Evolutionary conservation across 2,329 filamentous ascomycete genomes (phyloP).

Genomic region (Myriangium duriaei): DNA sequence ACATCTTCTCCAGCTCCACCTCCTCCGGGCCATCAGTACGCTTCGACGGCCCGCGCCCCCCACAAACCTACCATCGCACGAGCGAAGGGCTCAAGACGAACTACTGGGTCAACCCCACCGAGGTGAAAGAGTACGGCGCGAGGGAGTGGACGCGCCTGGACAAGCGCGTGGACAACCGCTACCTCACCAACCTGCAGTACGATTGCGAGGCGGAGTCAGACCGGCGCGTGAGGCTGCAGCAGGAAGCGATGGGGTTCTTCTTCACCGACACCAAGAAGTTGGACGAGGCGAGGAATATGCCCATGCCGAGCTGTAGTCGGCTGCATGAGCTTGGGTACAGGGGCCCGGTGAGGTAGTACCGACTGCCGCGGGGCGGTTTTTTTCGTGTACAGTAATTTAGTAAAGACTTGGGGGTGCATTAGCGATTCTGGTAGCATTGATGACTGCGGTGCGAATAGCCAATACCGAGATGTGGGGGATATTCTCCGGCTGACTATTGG

Average conservation of each 20-base stretch:
- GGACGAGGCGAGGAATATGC: slow-evolving; percentile 52
- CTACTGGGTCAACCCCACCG: slow-evolving; percentile 74
- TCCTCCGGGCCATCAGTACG: slow-evolving; percentile 56
- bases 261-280: slow-evolving; percentile 69
- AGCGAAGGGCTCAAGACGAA: slow-evolving; percentile 60
- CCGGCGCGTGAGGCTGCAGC: slow-evolving; percentile 52
- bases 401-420: too few relatives aligned
- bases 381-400: too few relatives aligned
- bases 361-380: too few relatives aligned
- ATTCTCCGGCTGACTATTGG: too few relatives aligned
- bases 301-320: slow-evolving; percentile 46
- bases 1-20: slow-evolving; percentile 50
- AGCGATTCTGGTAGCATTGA: too few relatives aligned
- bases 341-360: too few relatives aligned
- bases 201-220: slow-evolving; percentile 65
- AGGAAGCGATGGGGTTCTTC: slow-evolving; percentile 81
- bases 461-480: too few relatives aligned
- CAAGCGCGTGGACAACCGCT: slow-evolving; percentile 59
- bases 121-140: slow-evolving; percentile 57
- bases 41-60: slow-evolving; percentile 58
- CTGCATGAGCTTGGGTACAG: slow-evolving; percentile 38
- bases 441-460: too few relatives aligned
- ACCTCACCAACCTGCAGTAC: slow-evolving; percentile 52
- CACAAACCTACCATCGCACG: slow-evolving; percentile 60
- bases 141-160: slow-evolving; percentile 66